Percentiles rank a stretch among this genome's conserved stretches.
These are phyloP conservation scores for Phaffia australis DNA, from an alignment of 768 basidiomycete species.

Conservation along the genomic window DNA sequence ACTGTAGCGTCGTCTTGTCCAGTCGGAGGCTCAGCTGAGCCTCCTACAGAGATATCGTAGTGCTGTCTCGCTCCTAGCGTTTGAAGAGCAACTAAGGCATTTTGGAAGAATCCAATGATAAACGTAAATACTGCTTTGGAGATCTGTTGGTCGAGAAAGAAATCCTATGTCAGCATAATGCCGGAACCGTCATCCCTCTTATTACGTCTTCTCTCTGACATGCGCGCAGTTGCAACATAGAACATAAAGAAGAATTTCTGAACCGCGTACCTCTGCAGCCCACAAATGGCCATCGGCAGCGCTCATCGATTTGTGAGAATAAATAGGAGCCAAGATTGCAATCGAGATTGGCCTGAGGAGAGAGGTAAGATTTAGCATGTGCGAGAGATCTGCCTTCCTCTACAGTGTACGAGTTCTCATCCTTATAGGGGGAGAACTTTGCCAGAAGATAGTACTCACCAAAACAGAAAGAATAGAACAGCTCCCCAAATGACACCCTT, in stretches of 20 bases:
- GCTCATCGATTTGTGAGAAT: constrained; percentile 18
- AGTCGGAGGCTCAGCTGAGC: no score
- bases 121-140: constrained; percentile 24
- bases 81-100: constrained; percentile 22
- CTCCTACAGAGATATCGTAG: no score
- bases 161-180: background rate
- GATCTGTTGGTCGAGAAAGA: background rate
- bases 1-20: no score
- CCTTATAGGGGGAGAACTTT: no score
- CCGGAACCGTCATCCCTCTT: background rate
- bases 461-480: constrained; percentile 24
- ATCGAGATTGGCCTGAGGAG: constrained; percentile 23
- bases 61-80: constrained; percentile 10
- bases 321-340: constrained; percentile 25
- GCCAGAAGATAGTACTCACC: constrained; percentile 5
- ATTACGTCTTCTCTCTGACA: background rate
- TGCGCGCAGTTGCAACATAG: background rate
- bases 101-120: constrained; percentile 23
- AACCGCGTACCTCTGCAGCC: constrained; percentile 15
- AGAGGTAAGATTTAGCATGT: no score
- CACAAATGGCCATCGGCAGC: constrained; percentile 20
- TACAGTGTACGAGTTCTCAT: no score
- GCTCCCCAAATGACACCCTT: constrained; percentile 23
- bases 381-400: no score
- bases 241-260: background rate